Percentiles rank a stretch among this genome's conserved stretches.
phyloP scores from a whole-genome alignment of 108 stramenopile species.

The Pseudonitzschia delicatissima region DNA sequence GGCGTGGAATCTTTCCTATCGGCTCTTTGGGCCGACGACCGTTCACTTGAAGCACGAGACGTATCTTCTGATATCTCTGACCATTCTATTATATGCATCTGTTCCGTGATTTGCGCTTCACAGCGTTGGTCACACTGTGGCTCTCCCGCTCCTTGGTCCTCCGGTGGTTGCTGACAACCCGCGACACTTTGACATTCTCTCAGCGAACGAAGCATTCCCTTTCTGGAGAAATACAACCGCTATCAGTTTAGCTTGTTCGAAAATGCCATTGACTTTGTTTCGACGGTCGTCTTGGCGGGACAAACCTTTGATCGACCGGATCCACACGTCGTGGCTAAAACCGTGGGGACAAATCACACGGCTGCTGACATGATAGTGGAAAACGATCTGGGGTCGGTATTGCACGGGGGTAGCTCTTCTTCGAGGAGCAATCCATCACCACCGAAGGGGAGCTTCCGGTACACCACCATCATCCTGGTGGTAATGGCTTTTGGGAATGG shows the following conservation, averaged over 20 bases:
- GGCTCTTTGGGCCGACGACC: slow-evolving; percentile 38
- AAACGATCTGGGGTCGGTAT: not conserved
- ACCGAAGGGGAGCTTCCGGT: not conserved
- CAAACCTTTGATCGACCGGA: slow-evolving; percentile 51
- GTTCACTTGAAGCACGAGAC: slow-evolving; percentile 43
- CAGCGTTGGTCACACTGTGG: not conserved
- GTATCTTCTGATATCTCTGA: slow-evolving; percentile 27
- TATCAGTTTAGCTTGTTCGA: not conserved
- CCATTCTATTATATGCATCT: slow-evolving; percentile 27
- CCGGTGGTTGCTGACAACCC: slow-evolving; percentile 35
- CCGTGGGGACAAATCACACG: slow-evolving; percentile 15
- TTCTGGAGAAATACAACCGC: not conserved
- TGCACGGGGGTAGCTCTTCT: not conserved
- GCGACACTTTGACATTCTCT: slow-evolving; percentile 25
- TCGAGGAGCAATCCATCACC: not conserved
- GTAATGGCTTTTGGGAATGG: not conserved
- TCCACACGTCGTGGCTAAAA: slow-evolving; percentile 25
- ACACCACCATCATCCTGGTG: not conserved
- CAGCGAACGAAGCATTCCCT: not conserved
- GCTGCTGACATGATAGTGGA: not conserved
- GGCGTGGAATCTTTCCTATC: slow-evolving; percentile 18
- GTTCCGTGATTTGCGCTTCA: not conserved
- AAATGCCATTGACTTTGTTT: slow-evolving; percentile 14
- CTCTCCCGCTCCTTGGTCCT: slow-evolving; percentile 4
- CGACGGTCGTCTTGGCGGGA: slow-evolving; percentile 29